These are phyloP conservation scores for Ascochyta koolunga DNA, from an alignment of 2,329 filamentous ascomycete species.

Conservation along the genomic window DNA sequence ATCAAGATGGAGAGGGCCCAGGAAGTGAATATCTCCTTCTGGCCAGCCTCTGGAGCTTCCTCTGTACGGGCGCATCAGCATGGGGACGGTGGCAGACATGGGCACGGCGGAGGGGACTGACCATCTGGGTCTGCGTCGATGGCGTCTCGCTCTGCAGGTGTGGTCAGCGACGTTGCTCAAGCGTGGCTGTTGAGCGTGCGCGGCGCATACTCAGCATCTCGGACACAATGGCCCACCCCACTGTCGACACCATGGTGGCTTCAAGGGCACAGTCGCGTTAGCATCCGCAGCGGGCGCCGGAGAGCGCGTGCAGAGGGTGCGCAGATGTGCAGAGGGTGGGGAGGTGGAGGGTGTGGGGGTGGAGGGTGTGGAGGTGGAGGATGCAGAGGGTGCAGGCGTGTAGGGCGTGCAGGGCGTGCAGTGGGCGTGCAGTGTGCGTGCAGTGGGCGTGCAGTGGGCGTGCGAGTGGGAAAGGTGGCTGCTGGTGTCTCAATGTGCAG, in stretches of 20 bases:
- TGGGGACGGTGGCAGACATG: conserved; percentile 19
- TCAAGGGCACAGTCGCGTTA: conserved; percentile 36
- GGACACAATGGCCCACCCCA: conserved; percentile 43
- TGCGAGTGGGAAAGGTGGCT: conserved; percentile 13
- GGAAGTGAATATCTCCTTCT: conserved; percentile 94
- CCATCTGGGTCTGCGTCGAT: conserved; percentile 56
- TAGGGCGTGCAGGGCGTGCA: not conserved
- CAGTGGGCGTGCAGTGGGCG: conserved; percentile 5
- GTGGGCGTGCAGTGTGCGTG: not conserved
- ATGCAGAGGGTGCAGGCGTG: not conserved
- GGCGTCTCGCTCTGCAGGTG: conserved; percentile 51
- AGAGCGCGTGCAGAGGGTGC: not conserved
- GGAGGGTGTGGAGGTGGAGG: not conserved
- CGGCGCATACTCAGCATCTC: conserved; percentile 49
- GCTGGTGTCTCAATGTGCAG: conserved; percentile 16
- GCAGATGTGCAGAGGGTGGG: conserved; percentile 9
- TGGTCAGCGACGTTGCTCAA: conserved; percentile 22
- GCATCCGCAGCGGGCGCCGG: conserved; percentile 23
- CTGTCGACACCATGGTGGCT: conserved; percentile 47
- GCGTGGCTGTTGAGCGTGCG: not conserved
- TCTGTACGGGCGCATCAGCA: conserved; percentile 56
- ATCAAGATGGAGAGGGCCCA: conserved; percentile 98
- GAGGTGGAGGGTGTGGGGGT: not conserved
- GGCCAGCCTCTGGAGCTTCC: conserved; percentile 73
- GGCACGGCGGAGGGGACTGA: conserved; percentile 31